Conservation (phyloP, 1,284 basidiomycete species). For the Boletus calvinii region DNA sequence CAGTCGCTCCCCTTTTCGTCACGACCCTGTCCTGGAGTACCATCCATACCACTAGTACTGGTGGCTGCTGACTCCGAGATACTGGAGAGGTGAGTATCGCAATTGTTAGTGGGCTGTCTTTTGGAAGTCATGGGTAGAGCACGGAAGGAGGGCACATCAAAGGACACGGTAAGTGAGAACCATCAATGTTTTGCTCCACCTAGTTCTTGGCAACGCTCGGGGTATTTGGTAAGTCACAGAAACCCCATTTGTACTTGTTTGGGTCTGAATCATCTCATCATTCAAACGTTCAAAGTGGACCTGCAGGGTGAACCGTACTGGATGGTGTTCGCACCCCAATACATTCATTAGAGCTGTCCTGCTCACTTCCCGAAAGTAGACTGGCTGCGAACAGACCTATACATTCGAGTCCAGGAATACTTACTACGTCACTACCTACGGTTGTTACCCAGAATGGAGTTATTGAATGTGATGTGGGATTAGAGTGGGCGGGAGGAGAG, state of each 20-base stretch:
- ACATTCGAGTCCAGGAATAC: no score
- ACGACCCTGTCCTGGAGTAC: neutral
- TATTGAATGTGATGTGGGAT: neutral
- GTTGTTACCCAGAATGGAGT: neutral
- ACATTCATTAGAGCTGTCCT: no score
- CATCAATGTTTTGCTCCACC: constrained; percentile 8
- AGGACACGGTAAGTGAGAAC: neutral
- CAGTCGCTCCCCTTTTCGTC: constrained; percentile 12
- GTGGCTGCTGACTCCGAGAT: constrained; percentile 8
- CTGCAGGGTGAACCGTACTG: no score
- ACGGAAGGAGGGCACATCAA: neutral
- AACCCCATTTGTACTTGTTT: no score
- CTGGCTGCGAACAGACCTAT: no score
- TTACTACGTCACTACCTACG: no score
- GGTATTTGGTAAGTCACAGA: neutral
- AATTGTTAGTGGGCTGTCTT: constrained; percentile 3
- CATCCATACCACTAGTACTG: neutral
- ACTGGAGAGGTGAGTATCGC: constrained; percentile 9
- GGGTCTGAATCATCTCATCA: no score
- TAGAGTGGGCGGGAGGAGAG: neutral
- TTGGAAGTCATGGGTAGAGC: constrained; percentile 21
- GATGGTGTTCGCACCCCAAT: no score
- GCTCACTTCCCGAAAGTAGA: no score
- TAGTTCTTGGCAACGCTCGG: constrained; percentile 3
- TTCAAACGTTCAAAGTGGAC: no score